Conservation (phyloP, 1,284 basidiomycete species). For the Neotropicomus parvogracilis region DNA sequence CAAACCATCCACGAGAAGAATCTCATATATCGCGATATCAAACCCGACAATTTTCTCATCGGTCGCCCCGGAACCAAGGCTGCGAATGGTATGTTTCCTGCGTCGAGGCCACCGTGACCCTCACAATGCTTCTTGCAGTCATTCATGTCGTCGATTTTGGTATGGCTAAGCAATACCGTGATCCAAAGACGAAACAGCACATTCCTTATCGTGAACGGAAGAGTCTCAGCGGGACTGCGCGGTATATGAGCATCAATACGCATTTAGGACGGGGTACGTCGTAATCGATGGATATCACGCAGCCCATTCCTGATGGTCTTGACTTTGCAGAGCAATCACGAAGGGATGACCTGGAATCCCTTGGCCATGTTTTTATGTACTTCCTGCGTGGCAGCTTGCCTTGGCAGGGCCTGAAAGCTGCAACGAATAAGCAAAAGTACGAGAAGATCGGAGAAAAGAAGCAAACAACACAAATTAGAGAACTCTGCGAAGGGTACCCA, state of each 20-base stretch:
- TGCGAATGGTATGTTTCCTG: constrained; percentile 53
- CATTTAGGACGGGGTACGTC: constrained; percentile 77
- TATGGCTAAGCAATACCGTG: constrained; percentile 98
- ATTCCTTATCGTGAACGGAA: constrained; percentile 99
- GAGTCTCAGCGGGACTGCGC: constrained; percentile 94
- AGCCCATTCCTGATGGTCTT: constrained; percentile 1
- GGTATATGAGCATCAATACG: constrained; percentile 99
- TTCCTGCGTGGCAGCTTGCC: constrained; percentile 91
- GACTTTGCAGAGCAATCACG: constrained; percentile 63
- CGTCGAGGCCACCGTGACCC: not conserved
- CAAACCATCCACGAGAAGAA: constrained; percentile 98
- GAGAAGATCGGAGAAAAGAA: constrained; percentile 99
- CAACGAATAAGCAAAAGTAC: constrained; percentile 99
- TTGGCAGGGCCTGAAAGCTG: constrained; percentile 94
- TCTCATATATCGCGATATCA: constrained; percentile 98
- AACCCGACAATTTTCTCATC: constrained; percentile 98
- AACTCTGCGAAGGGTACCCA: constrained; percentile 95
- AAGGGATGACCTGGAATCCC: constrained; percentile 89
- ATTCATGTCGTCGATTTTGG: constrained; percentile 97
- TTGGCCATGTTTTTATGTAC: constrained; percentile 99
- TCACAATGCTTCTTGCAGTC: constrained; percentile 24
- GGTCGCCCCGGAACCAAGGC: constrained; percentile 89
- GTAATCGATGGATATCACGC: not conserved
- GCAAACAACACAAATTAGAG: constrained; percentile 90
- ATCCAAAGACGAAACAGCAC: constrained; percentile 96